These are phyloP conservation scores for Aspergillus costaricaensis DNA, from an alignment of 2,329 filamentous ascomycete species.

Conservation along the genomic window DNA sequence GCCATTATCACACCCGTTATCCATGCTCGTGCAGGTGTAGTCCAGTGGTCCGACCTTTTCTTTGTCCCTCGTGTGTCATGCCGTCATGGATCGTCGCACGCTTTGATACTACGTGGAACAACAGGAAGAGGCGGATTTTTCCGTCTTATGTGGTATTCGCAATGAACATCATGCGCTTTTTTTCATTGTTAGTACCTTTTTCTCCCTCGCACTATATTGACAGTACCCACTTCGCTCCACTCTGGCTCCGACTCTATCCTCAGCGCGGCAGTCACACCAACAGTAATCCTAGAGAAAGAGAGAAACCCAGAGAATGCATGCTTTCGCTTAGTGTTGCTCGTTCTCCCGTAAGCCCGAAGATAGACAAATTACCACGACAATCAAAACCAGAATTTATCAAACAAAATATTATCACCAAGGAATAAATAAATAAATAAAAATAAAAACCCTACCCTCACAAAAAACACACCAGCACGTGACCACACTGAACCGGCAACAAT, in stretches of 20 bases:
- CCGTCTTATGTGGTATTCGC: conserved; percentile 9
- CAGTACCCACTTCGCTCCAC: background rate
- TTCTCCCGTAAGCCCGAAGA: too few relatives aligned
- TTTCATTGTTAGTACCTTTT: background rate
- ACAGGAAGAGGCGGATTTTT: background rate
- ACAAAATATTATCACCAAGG: too few relatives aligned
- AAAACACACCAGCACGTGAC: background rate
- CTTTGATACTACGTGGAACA: background rate
- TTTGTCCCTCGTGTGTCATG: background rate
- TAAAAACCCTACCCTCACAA: background rate
- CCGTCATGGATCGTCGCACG: background rate
- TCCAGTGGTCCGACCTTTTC: conserved; percentile 3
- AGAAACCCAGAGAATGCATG: too few relatives aligned
- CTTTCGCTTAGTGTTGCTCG: too few relatives aligned
- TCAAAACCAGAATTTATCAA: too few relatives aligned
- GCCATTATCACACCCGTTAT: background rate
- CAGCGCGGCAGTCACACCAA: background rate
- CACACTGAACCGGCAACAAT: background rate
- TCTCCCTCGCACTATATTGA: background rate
- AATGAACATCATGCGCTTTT: conserved; percentile 4
- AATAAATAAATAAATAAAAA: background rate
- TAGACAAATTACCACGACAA: too few relatives aligned
- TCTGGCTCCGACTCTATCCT: background rate
- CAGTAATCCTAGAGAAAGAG: background rate
- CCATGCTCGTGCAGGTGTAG: conserved; percentile 3